These are phyloP conservation scores for Hypoxylon rickii DNA, from an alignment of 495 filamentous ascomycete species.

Conservation along the genomic window DNA sequence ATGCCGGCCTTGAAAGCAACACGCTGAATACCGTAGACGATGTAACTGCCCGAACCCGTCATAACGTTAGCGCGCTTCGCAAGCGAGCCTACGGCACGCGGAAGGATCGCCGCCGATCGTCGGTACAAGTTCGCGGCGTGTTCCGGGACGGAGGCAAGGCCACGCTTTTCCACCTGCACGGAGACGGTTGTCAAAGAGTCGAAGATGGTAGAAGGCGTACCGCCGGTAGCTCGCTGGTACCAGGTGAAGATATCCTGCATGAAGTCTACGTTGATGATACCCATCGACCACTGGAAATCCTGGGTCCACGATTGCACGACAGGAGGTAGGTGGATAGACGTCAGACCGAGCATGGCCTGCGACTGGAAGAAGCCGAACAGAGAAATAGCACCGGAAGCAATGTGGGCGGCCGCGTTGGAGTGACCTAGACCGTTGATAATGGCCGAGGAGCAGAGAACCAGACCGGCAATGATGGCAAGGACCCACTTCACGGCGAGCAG, in stretches of 20 bases:
- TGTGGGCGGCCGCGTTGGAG: conserved; percentile 95
- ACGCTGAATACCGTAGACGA: conserved; percentile 85
- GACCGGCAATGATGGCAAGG: conserved; percentile 81
- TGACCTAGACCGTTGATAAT: conserved; percentile 82
- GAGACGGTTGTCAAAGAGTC: conserved; percentile 74
- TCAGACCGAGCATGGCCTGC: conserved; percentile 94
- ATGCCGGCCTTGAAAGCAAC: conserved; percentile 86
- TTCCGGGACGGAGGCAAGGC: conserved; percentile 56
- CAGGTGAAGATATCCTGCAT: conserved; percentile 88
- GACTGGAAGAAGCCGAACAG: conserved; percentile 96
- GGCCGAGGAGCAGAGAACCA: conserved; percentile 82
- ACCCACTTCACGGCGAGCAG: conserved; percentile 87
- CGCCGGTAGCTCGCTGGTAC: conserved; percentile 95
- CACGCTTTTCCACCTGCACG: conserved; percentile 77
- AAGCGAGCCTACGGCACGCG: conserved; percentile 39
- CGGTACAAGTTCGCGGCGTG: conserved; percentile 49
- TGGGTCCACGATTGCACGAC: conserved; percentile 94
- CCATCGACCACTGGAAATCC: conserved; percentile 99
- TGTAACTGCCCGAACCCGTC: conserved; percentile 57
- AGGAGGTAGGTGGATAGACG: conserved; percentile 81
- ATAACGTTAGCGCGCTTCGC: conserved; percentile 53
- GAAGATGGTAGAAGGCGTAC: conserved; percentile 80
- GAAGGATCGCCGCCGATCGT: conserved; percentile 29
- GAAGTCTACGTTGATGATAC: conserved; percentile 87
- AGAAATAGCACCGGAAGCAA: conserved; percentile 89